Evolutionary conservation across 2,329 filamentous ascomycete genomes (phyloP).

Genomic region (Fusarium albosuccineum): DNA sequence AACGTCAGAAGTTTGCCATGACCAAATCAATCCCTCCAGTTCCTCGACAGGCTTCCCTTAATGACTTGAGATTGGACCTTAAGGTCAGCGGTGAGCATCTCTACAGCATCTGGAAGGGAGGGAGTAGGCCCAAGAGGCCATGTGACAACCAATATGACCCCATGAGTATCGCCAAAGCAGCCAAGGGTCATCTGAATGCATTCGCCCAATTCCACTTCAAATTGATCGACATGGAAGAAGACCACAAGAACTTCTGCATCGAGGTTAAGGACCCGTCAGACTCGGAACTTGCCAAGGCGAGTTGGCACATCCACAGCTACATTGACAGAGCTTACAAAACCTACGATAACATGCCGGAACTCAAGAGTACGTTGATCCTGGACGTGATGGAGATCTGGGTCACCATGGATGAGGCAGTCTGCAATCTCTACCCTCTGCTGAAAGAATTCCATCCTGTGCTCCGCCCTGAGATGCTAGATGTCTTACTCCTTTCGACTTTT

Average conservation of each 20-base stretch:
- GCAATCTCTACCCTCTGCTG: conserved; percentile 37
- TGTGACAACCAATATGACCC: background rate
- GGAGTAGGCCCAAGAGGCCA: conserved; percentile 13
- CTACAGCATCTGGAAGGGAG: conserved; percentile 24
- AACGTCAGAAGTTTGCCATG: conserved; percentile 35
- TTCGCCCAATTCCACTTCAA: conserved; percentile 28
- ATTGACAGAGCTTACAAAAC: conserved; percentile 11
- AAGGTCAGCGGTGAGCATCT: conserved; percentile 31
- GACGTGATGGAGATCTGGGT: conserved; percentile 44
- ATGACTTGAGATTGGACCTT: conserved; percentile 35
- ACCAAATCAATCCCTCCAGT: conserved; percentile 38
- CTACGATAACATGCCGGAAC: conserved; percentile 35
- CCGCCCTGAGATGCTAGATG: conserved; percentile 41
- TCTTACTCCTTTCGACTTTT: conserved; percentile 30
- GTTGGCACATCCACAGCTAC: conserved; percentile 22
- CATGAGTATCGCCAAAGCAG: conserved; percentile 32
- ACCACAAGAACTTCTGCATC: conserved; percentile 16
- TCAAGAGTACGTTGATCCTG: conserved; percentile 40
- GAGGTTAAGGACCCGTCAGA: background rate
- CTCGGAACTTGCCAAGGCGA: conserved; percentile 11
- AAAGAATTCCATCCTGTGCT: conserved; percentile 40
- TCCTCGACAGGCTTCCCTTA: conserved; percentile 29
- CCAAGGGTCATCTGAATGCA: conserved; percentile 34
- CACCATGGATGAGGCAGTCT: conserved; percentile 37
- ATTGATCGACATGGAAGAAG: conserved; percentile 30